A percentile compares a stretch with the other conserved stretches of the same genome.
Evolutionary conservation across 805 yeast species (phyloP).

Genomic region (Lipomyces anomalus): DNA sequence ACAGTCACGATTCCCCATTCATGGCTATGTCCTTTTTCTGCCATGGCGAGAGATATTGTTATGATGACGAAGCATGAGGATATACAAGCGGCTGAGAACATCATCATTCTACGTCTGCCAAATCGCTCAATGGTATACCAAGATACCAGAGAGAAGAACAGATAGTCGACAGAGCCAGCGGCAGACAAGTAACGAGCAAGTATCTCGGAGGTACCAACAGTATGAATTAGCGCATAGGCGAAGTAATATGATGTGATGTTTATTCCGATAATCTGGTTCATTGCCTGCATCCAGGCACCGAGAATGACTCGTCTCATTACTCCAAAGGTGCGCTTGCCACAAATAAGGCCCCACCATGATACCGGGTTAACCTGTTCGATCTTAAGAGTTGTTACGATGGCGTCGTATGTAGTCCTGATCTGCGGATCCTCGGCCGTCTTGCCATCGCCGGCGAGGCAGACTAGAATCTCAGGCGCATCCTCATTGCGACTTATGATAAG

Average conservation of each 20-base stretch:
- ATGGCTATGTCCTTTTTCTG: constrained; percentile 23
- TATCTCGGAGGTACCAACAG: constrained; percentile 38
- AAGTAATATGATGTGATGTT: constrained; percentile 28
- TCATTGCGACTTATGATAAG: constrained; percentile 53
- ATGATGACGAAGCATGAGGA: constrained; percentile 38
- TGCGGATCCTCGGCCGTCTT: constrained; percentile 11
- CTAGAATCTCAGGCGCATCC: constrained; percentile 51
- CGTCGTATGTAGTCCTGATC: constrained; percentile 8
- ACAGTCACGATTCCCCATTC: constrained; percentile 25
- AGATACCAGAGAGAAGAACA: constrained; percentile 30
- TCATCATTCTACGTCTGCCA: constrained; percentile 31
- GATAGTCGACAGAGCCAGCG: constrained; percentile 15
- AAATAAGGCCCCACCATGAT: constrained; percentile 9
- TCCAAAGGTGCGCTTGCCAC: constrained; percentile 8
- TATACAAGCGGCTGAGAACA: constrained; percentile 32
- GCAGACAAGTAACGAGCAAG: constrained; percentile 41
- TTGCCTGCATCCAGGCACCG: constrained; percentile 22
- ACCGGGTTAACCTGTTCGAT: constrained; percentile 8
- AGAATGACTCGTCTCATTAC: constrained; percentile 14
- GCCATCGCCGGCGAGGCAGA: constrained; percentile 28
- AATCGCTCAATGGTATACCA: constrained; percentile 37
- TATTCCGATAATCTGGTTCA: constrained; percentile 23
- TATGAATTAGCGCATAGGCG: constrained; percentile 45
- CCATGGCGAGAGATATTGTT: constrained; percentile 31
- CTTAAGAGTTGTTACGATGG: constrained; percentile 9